Evolutionary conservation across 495 filamentous ascomycete genomes (phyloP).

Genomic region (Pyronema domesticum): DNA sequence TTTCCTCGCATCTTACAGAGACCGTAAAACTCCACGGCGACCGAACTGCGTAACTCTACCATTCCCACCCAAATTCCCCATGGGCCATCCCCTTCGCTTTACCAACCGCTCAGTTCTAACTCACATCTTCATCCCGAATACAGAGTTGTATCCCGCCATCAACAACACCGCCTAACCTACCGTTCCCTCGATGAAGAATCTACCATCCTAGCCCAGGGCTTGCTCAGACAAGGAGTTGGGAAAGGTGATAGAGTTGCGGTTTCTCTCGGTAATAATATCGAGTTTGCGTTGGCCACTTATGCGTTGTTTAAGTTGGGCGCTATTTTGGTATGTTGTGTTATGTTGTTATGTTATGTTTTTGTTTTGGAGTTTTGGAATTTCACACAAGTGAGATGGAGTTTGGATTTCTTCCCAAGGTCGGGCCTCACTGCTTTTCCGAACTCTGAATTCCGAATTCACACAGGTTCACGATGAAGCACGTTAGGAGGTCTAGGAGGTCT

Average conservation of each 20-base stretch:
- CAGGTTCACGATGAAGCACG: too few relatives aligned
- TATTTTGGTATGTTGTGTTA: slow-evolving; percentile 40
- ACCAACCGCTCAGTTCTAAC: too few relatives aligned
- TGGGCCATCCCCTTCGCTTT: too few relatives aligned
- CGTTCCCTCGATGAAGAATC: slow-evolving; percentile 53
- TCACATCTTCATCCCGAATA: too few relatives aligned
- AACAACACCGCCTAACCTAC: slow-evolving; percentile 50
- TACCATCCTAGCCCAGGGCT: slow-evolving; percentile 56
- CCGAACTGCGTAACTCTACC: slow-evolving; percentile 2
- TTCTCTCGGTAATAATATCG: slow-evolving; percentile 66
- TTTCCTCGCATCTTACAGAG: not conserved
- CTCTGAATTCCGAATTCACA: too few relatives aligned
- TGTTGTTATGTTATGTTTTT: not conserved
- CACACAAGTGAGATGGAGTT: too few relatives aligned
- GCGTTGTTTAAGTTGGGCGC: slow-evolving; percentile 85
- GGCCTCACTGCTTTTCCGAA: too few relatives aligned
- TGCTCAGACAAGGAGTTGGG: slow-evolving; percentile 53
- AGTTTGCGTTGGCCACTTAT: slow-evolving; percentile 69
- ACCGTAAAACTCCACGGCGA: not conserved
- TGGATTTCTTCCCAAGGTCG: not conserved
- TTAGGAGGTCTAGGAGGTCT: too few relatives aligned
- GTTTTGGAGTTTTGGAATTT: not conserved
- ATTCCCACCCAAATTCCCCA: too few relatives aligned
- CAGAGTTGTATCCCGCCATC: slow-evolving; percentile 50
- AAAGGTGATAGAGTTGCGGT: slow-evolving; percentile 80